Evolutionary conservation across 2,329 filamentous ascomycete genomes (phyloP).

Genomic region (Aspergillus vadensis): DNA sequence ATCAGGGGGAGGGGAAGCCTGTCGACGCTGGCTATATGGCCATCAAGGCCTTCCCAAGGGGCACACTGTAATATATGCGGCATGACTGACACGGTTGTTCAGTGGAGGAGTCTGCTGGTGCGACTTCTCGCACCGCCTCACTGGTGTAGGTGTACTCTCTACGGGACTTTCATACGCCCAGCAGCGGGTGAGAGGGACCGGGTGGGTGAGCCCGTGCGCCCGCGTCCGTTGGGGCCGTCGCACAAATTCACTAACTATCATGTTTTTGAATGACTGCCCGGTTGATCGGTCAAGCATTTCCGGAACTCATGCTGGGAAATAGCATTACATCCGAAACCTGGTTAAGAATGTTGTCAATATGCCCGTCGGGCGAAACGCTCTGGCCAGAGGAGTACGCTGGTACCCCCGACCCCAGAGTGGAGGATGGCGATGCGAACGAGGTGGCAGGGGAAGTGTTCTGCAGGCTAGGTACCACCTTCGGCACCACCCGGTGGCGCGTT

Average conservation of each 20-base stretch:
- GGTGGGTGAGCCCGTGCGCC: not conserved
- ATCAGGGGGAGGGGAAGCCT: not conserved
- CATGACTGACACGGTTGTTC: not conserved
- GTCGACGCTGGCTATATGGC: not conserved
- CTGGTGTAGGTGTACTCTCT: conserved; percentile 1
- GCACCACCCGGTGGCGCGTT: conserved; percentile 12
- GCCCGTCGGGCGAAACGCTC: conserved; percentile 20
- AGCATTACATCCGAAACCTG: conserved; percentile 40
- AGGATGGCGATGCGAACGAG: conserved; percentile 14
- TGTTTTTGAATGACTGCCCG: not conserved
- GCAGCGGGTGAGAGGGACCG: not conserved
- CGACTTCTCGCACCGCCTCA: not conserved
- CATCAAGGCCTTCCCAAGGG: not conserved
- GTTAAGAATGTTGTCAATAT: conserved; percentile 36
- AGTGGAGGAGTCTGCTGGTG: not conserved
- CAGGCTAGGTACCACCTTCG: conserved; percentile 3
- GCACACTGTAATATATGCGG: not conserved
- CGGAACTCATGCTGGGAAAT: conserved; percentile 34
- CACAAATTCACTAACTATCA: not conserved
- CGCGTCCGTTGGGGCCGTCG: not conserved
- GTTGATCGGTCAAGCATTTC: conserved; percentile 12
- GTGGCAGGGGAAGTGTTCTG: conserved; percentile 16
- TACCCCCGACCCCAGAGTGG: conserved; percentile 1
- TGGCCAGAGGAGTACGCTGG: conserved; percentile 14
- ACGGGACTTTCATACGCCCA: not conserved